A percentile compares a stretch with the other conserved stretches of the same genome.
Evolutionary conservation across 768 basidiomycete genomes (phyloP).

Genomic region (Mrakia blollopis): DNA sequence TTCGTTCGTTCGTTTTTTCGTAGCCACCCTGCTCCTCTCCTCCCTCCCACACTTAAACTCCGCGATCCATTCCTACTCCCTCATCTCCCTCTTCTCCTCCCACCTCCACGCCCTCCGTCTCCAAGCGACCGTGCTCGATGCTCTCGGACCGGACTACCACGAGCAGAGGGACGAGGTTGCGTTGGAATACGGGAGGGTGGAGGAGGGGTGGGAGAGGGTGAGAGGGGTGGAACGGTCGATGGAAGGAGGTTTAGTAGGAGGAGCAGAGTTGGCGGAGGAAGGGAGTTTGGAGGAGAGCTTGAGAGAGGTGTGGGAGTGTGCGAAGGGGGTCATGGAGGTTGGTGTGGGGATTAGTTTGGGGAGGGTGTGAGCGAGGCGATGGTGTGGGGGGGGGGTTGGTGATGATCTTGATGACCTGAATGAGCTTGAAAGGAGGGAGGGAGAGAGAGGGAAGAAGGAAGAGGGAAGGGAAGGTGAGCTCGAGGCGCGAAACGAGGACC

Average conservation of each 20-base stretch:
- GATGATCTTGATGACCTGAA: neutral
- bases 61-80: neutral
- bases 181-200: neutral
- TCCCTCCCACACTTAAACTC: neutral
- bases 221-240: neutral
- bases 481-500: too few relatives aligned
- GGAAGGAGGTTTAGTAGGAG: neutral
- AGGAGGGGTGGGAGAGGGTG: conserved; percentile 18
- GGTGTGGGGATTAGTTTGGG: neutral
- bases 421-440: neutral
- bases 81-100: conserved; percentile 3
- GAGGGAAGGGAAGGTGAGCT: too few relatives aligned
- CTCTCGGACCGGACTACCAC: neutral
- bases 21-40: neutral
- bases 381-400: neutral
- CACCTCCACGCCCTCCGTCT: conserved; percentile 16
- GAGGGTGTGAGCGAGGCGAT: conserved; percentile 5
- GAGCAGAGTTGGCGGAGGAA: neutral
- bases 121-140: conserved; percentile 6
- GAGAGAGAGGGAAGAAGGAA: neutral
- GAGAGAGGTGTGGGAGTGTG: conserved; percentile 9
- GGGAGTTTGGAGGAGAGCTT: neutral
- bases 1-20: neutral
- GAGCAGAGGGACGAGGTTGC: conserved; percentile 6
- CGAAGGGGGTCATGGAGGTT: conserved; percentile 16